Conservation (phyloP, 208 protist species). For the Vickermania ingenoplastis region DNA sequence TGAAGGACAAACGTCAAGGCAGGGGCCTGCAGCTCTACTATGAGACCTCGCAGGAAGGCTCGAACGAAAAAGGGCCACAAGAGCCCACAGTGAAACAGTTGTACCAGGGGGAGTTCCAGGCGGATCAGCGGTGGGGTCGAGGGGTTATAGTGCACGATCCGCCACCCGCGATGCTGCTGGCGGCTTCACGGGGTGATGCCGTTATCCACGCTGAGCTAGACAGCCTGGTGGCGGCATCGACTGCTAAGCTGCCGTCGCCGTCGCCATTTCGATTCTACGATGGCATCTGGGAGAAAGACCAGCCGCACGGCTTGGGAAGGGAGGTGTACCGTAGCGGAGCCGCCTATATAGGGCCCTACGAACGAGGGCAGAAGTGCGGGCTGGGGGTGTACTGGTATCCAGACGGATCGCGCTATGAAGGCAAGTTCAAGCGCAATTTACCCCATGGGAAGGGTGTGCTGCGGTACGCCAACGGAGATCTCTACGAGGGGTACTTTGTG, state of each 20-base stretch:
- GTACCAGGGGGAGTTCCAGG: constrained; percentile 3
- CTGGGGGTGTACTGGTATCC: constrained; percentile 88
- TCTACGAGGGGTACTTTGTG: constrained; percentile 16
- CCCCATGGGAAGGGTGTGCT: constrained; percentile 10
- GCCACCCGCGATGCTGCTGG: neutral
- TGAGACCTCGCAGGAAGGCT: neutral
- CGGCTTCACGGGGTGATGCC: neutral
- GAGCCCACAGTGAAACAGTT: neutral
- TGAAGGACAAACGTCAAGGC: neutral
- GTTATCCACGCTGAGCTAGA: neutral
- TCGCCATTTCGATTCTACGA: neutral
- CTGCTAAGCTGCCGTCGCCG: neutral
- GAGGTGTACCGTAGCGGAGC: neutral
- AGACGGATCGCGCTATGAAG: constrained; percentile 62
- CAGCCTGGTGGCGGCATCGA: neutral
- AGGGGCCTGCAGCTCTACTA: neutral
- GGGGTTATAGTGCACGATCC: neutral
- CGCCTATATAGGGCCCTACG: neutral
- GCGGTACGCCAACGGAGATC: neutral
- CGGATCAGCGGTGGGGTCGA: neutral
- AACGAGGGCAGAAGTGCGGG: constrained; percentile 20
- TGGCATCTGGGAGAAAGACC: neutral
- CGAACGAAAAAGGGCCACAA: neutral
- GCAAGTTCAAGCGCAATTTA: constrained; percentile 7
- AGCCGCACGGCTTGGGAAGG: neutral